Evolutionary conservation across 768 basidiomycete species (phyloP).

Genomic region (Tylopilus intermedius): DNA sequence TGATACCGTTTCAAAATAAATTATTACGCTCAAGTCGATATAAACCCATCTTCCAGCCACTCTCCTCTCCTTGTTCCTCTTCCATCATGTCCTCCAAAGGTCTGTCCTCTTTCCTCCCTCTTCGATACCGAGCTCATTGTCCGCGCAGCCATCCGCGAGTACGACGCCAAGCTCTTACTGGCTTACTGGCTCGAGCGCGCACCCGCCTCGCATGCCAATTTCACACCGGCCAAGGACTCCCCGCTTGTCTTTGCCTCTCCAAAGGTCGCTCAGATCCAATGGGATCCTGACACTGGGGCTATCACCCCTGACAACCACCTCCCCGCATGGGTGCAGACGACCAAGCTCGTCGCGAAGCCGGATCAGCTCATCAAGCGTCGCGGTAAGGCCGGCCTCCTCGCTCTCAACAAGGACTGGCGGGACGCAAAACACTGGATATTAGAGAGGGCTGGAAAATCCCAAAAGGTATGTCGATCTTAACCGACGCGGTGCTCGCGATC

Average conservation of each 20-base stretch:
- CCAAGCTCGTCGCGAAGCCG: conserved; percentile 91
- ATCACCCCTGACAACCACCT: conserved; percentile 57
- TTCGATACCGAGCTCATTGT: background rate
- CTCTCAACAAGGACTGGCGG: conserved; percentile 89
- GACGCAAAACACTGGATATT: conserved; percentile 85
- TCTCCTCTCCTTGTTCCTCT: conserved; percentile 1
- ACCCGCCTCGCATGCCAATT: conserved; percentile 67
- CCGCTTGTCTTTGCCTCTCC: conserved; percentile 54
- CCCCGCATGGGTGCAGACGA: conserved; percentile 77
- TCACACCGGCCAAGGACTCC: conserved; percentile 39
- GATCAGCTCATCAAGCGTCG: conserved; percentile 99
- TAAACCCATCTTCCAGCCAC: conserved; percentile 1
- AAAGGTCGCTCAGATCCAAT: conserved; percentile 82
- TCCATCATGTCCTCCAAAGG: conserved; percentile 34
- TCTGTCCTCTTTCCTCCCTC: conserved; percentile 5
- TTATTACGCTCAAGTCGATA: conserved; percentile 15
- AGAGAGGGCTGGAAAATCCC: conserved; percentile 86
- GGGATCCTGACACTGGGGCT: conserved; percentile 66
- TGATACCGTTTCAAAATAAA: conserved; percentile 18
- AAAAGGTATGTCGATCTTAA: conserved; percentile 48
- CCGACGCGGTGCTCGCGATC: conserved; percentile 5
- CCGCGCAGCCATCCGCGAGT: conserved; percentile 82
- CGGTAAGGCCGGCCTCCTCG: conserved; percentile 94
- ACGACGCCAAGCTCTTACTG: conserved; percentile 96
- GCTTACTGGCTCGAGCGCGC: conserved; percentile 96